phyloP scores from a whole-genome alignment of 1,139 yeast genomes.

The Saccharomycopsis crataegensis region DNA sequence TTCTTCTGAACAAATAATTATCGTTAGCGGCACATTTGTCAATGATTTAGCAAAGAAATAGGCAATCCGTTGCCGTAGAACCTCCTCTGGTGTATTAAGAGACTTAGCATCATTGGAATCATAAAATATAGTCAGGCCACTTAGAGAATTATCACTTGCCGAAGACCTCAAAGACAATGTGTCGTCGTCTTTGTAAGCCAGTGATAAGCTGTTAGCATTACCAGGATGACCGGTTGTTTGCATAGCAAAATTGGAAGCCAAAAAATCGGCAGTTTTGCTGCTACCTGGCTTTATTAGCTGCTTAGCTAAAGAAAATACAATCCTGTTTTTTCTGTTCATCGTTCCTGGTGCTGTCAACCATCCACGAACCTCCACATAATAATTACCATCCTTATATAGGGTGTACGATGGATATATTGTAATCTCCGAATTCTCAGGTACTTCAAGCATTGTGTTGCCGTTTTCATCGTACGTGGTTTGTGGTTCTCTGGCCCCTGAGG shows the following conservation, averaged over 20 bases:
- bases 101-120: neutral
- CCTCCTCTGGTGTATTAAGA: slow-evolving; percentile 28
- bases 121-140: neutral
- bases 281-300: slow-evolving; percentile 48
- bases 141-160: neutral
- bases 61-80: slow-evolving; percentile 47
- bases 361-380: slow-evolving; percentile 63
- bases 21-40: slow-evolving; percentile 43
- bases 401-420: slow-evolving; percentile 59
- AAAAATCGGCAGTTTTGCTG: slow-evolving; percentile 25
- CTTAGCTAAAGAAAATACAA: slow-evolving; percentile 61
- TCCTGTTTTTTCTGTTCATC: slow-evolving; percentile 60
- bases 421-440: slow-evolving; percentile 14
- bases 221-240: slow-evolving; percentile 18
- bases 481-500: slow-evolving; percentile 1
- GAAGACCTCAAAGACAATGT: neutral
- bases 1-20: slow-evolving; percentile 44
- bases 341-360: slow-evolving; percentile 67
- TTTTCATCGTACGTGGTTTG: neutral
- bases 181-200: neutral
- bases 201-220: neutral
- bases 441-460: slow-evolving; percentile 2
- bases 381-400: slow-evolving; percentile 32
- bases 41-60: slow-evolving; percentile 55
- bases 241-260: slow-evolving; percentile 17